Evolutionary conservation across 176 grass and related monocot species (phyloP).

Genomic region (Musa itinerans): DNA sequence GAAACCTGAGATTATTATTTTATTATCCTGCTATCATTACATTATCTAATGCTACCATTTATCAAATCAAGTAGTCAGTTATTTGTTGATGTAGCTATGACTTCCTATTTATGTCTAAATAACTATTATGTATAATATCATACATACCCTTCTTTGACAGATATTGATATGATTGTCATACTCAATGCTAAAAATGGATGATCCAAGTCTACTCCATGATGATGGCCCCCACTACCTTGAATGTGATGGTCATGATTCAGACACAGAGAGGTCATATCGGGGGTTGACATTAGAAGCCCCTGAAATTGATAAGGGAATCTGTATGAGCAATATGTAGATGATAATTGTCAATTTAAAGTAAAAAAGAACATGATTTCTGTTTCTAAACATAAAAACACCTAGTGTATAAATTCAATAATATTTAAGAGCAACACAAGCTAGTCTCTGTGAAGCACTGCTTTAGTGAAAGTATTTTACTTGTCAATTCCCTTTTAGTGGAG

Average conservation of each 20-base stretch:
- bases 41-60: no score
- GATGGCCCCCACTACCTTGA: constrained; percentile 46
- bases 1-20: no score
- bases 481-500: background rate
- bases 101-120: background rate
- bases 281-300: constrained; percentile 49
- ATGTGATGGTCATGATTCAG: constrained; percentile 31
- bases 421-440: background rate
- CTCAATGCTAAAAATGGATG: constrained; percentile 82
- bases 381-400: background rate
- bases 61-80: background rate
- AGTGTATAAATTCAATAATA: background rate
- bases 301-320: constrained; percentile 27
- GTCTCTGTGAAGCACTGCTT: background rate
- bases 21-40: no score
- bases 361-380: background rate
- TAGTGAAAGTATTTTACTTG: background rate
- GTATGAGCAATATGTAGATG: background rate
- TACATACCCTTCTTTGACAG: constrained; percentile 92
- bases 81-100: background rate
- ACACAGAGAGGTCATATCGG: constrained; percentile 44
- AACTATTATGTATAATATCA: background rate
- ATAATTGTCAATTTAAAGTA: background rate
- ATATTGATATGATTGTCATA: constrained; percentile 72
- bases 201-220: constrained; percentile 90